A percentile compares a stretch with the other conserved stretches of the same genome.
Evolutionary conservation across 805 yeast species (phyloP).

Genomic region (Starmerella sp.): DNA sequence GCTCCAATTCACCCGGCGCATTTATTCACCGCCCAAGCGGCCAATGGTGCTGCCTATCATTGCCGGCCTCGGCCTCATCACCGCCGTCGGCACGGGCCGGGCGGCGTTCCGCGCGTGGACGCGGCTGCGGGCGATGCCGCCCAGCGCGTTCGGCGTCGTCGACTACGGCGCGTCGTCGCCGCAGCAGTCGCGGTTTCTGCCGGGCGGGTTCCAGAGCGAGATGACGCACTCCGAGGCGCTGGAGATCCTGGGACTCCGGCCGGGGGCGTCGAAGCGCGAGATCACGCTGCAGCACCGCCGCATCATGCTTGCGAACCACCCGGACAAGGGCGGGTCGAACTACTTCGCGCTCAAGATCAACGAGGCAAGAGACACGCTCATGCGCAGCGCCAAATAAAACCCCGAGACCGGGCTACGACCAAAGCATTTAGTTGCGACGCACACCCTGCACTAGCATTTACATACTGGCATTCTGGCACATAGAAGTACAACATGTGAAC

Average conservation of each 20-base stretch:
- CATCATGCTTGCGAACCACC: conserved; percentile 82
- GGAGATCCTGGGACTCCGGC: conserved; percentile 36
- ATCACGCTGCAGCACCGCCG: conserved; percentile 70
- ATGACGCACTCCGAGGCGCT: conserved; percentile 46
- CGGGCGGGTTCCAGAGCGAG: conserved; percentile 30
- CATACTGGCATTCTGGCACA: background rate
- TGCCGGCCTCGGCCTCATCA: conserved; percentile 25
- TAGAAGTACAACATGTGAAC: too few species aligned
- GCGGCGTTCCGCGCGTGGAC: conserved; percentile 28
- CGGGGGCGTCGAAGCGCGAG: conserved; percentile 37
- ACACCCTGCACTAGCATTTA: background rate
- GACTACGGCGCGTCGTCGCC: conserved; percentile 8
- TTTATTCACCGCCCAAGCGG: background rate
- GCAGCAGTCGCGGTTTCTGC: conserved; percentile 20
- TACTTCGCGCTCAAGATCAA: conserved; percentile 82
- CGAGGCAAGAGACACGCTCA: conserved; percentile 45
- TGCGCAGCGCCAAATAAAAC: background rate
- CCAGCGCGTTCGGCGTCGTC: conserved; percentile 24
- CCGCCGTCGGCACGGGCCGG: conserved; percentile 25
- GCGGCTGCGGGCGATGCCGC: conserved; percentile 26
- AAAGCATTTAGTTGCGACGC: too few species aligned
- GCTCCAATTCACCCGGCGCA: background rate
- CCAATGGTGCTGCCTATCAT: conserved; percentile 24
- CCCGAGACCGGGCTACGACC: too few species aligned
- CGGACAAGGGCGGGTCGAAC: conserved; percentile 89